Evolutionary conservation across 1,284 basidiomycete species (phyloP), one percentile per base, ranked within the genome.

Genomic region (Microbotryum lychnidis-dioicae): DNA sequence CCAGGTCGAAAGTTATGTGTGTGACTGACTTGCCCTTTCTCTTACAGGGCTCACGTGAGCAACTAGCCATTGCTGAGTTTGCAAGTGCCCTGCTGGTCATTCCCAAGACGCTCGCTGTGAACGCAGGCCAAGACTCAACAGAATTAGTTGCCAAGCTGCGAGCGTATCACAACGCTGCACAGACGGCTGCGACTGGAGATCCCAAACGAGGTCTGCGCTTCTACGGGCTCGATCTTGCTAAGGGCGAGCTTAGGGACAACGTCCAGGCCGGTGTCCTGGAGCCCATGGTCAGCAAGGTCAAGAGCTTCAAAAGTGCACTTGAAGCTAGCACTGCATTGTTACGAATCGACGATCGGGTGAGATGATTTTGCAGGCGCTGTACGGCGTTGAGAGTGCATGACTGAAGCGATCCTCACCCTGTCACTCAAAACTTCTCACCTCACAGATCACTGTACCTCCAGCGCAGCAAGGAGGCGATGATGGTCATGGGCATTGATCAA

Each of bases 41-140:
- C 59, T 50, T 12, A 10, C 73, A 93, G 90, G 94, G 94, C 50
- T 97, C 93, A 37, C 83, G 96, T 71, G 96, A 99, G 78, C 96
- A 99, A 77, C 81, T 99, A 52, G 96, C 96, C 31, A 97, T 99
- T 71, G 96, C 94, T 45, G 96, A 99, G 76, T 98, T 98, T 75
- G 94, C 96, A 44, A 82, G 83, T 69, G 90, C 96, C 5, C 81
- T 99, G 57, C 81, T 98, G 48, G 84, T 93, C 21, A 98, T 99
- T 71, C 93, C 94, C 65, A 98, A 98, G 79, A 92, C 88, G 25
- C 85, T 99, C 25, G 88, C 96, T 2, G 89, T 97, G 65, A 99
- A 99, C 75, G 96, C 96, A 42, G 96, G 93, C 48, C 97, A 98
- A 76, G 96, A 99, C 76, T 92, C 92, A 54, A 98, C 94, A 2